Evolutionary conservation across 164 flowering plant species (phyloP).

Genomic region (Aristolochia contorta): DNA sequence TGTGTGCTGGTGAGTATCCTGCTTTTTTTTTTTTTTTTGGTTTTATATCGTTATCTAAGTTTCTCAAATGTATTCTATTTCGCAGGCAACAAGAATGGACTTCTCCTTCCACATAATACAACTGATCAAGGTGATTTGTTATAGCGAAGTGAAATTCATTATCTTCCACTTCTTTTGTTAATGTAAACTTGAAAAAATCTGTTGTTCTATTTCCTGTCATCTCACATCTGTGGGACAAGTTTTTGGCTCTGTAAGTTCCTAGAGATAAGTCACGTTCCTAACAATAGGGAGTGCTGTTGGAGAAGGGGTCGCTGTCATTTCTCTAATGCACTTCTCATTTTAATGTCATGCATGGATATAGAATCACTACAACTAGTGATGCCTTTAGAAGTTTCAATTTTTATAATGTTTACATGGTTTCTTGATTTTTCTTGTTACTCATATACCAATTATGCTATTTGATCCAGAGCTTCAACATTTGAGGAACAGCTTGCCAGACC

Average conservation of each 20-base stretch:
- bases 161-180: too few relatives aligned
- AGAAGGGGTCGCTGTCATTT: too few relatives aligned
- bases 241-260: too few relatives aligned
- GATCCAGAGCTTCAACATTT: slow-evolving; percentile 77
- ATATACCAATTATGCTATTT: background rate
- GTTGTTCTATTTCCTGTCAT: too few relatives aligned
- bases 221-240: too few relatives aligned
- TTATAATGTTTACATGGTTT: background rate
- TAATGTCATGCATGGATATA: too few relatives aligned
- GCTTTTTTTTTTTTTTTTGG: background rate
- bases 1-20: slow-evolving; percentile 59
- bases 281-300: too few relatives aligned
- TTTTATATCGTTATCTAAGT: background rate
- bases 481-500: slow-evolving; percentile 86
- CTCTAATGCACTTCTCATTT: too few relatives aligned
- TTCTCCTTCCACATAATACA: slow-evolving; percentile 81
- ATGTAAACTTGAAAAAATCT: too few relatives aligned
- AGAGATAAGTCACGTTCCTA: too few relatives aligned
- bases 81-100: slow-evolving; percentile 86
- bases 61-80: background rate
- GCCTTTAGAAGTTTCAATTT: background rate
- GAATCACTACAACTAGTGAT: background rate
- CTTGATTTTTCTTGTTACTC: background rate
- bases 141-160: background rate
- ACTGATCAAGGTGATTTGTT: slow-evolving; percentile 69